Evolutionary conservation across 164 flowering plant species (phyloP).

Genomic region (Protea cynaroides): DNA sequence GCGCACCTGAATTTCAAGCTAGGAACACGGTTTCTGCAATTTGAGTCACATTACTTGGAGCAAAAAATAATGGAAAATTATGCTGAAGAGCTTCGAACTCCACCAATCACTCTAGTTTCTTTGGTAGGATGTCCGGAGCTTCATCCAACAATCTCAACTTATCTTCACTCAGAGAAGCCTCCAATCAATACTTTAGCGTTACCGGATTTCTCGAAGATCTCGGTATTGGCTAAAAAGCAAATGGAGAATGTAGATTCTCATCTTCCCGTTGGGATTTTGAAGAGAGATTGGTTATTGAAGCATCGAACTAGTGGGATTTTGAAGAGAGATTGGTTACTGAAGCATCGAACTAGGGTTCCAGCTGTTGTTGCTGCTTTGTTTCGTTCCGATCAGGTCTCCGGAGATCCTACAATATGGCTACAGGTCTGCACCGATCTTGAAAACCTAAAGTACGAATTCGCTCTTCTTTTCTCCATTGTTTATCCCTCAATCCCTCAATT

Average conservation of each 20-base stretch:
- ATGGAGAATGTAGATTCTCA: constrained; percentile 19
- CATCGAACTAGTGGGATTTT: constrained; percentile 78
- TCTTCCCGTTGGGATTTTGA: constrained; percentile 48
- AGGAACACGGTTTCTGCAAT: too few species aligned
- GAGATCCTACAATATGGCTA: constrained; percentile 90
- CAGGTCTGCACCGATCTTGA: constrained; percentile 88
- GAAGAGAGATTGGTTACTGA: constrained; percentile 75
- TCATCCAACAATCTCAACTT: constrained; percentile 51
- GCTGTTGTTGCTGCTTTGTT: constrained; percentile 74
- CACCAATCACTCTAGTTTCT: constrained; percentile 67
- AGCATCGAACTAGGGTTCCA: constrained; percentile 81
- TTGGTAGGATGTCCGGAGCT: constrained; percentile 74
- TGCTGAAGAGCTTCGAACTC: constrained; percentile 85
- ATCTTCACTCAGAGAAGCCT: constrained; percentile 70
- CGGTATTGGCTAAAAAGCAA: constrained; percentile 31
- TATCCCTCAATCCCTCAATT: too few species aligned
- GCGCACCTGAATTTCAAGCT: too few species aligned
- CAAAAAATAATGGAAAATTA: constrained; percentile 65
- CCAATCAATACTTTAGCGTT: constrained; percentile 84
- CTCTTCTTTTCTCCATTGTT: neutral
- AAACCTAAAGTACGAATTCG: constrained; percentile 51
- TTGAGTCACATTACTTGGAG: too few species aligned
- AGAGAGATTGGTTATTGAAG: constrained; percentile 80
- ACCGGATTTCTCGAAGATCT: constrained; percentile 71
- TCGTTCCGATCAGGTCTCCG: constrained; percentile 43